Evolutionary conservation across 768 basidiomycete genomes (phyloP).

Genomic region (Dictyophora rubrovolvata): DNA sequence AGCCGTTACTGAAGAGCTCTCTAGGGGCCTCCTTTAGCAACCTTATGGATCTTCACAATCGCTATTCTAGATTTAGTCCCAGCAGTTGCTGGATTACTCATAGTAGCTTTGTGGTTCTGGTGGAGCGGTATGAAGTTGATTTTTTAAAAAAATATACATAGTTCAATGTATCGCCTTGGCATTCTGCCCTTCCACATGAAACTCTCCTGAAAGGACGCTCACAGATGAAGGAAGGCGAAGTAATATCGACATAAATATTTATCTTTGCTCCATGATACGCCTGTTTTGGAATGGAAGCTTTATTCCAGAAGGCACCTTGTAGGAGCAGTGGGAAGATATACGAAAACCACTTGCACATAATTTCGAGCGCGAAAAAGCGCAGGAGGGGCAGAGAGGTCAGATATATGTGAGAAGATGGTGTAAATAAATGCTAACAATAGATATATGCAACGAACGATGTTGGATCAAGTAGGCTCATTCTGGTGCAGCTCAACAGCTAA

Average conservation of each 20-base stretch:
- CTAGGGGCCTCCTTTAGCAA: conserved; percentile 69
- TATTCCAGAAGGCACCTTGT: conserved; percentile 65
- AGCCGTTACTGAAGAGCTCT: conserved; percentile 1
- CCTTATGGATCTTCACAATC: conserved; percentile 68
- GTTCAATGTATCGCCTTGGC: neutral
- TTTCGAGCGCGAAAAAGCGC: neutral
- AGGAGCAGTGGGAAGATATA: conserved; percentile 38
- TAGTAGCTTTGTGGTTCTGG: conserved; percentile 50
- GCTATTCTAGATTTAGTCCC: conserved; percentile 58
- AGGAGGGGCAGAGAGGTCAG: neutral
- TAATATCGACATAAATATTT: conserved; percentile 6
- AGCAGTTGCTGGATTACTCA: conserved; percentile 43
- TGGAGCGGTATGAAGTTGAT: conserved; percentile 47
- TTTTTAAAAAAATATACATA: conserved; percentile 11
- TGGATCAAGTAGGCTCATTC: conserved; percentile 13
- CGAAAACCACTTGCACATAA: neutral
- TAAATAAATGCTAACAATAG: neutral
- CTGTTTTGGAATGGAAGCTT: conserved; percentile 46
- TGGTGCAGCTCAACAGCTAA: conserved; percentile 55
- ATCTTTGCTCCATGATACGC: conserved; percentile 77
- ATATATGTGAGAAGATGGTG: neutral
- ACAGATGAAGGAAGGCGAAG: neutral
- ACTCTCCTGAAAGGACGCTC: neutral
- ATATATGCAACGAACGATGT: too few relatives aligned
- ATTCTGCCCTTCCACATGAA: neutral